A percentile compares a stretch with the other conserved stretches of the same genome.
phyloP scores from a whole-genome alignment of 805 yeast genomes.

The Myxozyma melibiosi region DNA sequence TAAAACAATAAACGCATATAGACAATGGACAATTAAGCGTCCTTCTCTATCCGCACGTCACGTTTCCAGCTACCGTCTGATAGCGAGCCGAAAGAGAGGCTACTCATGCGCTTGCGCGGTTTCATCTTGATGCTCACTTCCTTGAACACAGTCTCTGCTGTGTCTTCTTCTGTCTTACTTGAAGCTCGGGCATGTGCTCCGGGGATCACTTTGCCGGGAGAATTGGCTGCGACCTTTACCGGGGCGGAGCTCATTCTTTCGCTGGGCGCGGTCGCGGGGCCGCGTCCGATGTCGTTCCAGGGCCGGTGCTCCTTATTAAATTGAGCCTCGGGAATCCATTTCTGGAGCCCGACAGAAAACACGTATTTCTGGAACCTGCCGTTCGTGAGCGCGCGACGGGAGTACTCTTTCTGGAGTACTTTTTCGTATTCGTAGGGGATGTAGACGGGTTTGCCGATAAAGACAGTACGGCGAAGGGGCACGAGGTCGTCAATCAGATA shows the following conservation, averaged over 20 bases:
- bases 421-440: slow-evolving; percentile 48
- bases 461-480: slow-evolving; percentile 57
- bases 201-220: background rate
- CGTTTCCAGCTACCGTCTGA: background rate
- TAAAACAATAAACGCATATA: background rate
- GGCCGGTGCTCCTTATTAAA: slow-evolving; percentile 14
- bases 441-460: slow-evolving; percentile 58
- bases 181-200: slow-evolving; percentile 4
- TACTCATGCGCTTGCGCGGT: background rate
- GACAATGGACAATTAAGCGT: background rate
- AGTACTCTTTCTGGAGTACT: slow-evolving; percentile 47
- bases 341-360: slow-evolving; percentile 15
- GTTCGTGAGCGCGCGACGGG: slow-evolving; percentile 27
- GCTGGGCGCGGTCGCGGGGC: slow-evolving; percentile 11
- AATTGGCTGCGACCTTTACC: background rate
- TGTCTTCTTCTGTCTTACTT: background rate
- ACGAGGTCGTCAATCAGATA: slow-evolving; percentile 52
- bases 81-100: background rate
- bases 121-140: background rate
- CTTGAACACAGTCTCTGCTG: background rate
- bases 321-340: slow-evolving; percentile 23
- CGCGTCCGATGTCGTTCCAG: slow-evolving; percentile 19
- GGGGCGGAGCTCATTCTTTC: slow-evolving; percentile 1
- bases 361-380: slow-evolving; percentile 18
- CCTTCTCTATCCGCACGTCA: slow-evolving; percentile 1